These are phyloP conservation scores for Taphrina flavorubra DNA, from an alignment of 1,139 yeast species.

Conservation along the genomic window DNA sequence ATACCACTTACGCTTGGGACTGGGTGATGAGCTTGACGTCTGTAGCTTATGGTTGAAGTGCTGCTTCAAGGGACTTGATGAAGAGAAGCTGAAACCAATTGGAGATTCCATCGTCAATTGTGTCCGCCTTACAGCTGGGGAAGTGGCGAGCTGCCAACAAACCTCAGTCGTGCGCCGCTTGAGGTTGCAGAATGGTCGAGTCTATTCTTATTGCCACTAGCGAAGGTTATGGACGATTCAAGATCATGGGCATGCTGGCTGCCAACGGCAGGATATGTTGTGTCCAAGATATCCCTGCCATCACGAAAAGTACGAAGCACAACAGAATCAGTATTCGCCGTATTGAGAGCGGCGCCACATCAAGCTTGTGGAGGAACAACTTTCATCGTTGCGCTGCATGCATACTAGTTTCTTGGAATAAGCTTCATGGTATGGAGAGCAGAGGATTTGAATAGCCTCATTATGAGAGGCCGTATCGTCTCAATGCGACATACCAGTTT, in stretches of 20 bases:
- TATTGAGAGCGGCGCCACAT: constrained; percentile 1
- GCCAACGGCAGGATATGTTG: background rate
- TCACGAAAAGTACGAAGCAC: constrained; percentile 1
- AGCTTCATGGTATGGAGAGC: background rate
- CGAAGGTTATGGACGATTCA: no score
- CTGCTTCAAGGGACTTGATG: background rate
- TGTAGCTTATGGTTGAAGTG: background rate
- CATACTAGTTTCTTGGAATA: background rate
- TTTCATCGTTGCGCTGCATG: background rate
- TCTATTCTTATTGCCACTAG: no score
- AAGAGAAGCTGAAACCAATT: constrained; percentile 10
- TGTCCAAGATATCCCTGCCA: background rate
- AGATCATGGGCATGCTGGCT: background rate
- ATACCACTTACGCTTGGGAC: background rate
- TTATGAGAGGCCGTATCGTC: background rate
- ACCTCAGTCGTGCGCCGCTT: background rate
- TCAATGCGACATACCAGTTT: no score
- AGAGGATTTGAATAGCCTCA: background rate
- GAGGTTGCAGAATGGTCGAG: no score
- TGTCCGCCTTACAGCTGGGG: no score
- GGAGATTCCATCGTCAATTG: constrained; percentile 19
- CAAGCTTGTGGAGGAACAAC: background rate
- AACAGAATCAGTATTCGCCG: background rate
- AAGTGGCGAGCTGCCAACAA: background rate
- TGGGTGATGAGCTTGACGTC: no score